Percentiles rank a stretch among this genome's conserved stretches.
phyloP scores from a whole-genome alignment of 495 filamentous ascomycete genomes.

The Parmelia sp. region DNA sequence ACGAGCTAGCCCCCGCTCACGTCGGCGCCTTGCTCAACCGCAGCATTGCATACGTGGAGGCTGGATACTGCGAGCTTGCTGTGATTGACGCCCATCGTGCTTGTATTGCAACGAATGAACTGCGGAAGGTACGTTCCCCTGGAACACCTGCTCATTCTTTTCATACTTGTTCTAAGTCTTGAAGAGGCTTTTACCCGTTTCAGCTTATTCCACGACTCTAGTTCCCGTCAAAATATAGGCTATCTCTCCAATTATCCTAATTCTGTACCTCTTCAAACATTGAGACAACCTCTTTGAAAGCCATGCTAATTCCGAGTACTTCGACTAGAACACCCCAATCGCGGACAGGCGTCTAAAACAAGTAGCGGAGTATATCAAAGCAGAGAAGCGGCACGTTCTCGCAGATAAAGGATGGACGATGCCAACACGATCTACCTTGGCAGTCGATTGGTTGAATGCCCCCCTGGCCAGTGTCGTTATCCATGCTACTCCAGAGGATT shows the following conservation, averaged over 20 bases:
- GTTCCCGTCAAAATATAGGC: neutral
- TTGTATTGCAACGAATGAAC: slow-evolving; percentile 5
- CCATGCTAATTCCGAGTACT: neutral
- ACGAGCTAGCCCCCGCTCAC: slow-evolving; percentile 24
- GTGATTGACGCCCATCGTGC: slow-evolving; percentile 30
- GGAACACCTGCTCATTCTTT: too few relatives aligned
- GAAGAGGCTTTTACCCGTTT: neutral
- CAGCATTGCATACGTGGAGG: slow-evolving; percentile 27
- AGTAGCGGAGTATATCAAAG: slow-evolving; percentile 10
- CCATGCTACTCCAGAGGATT: neutral
- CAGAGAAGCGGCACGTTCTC: slow-evolving; percentile 1
- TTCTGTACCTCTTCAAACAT: neutral
- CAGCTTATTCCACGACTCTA: neutral
- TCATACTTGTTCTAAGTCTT: neutral
- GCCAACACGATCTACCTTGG: neutral
- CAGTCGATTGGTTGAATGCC: neutral
- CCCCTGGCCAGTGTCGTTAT: slow-evolving; percentile 11
- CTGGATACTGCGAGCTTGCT: slow-evolving; percentile 27
- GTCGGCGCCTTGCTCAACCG: slow-evolving; percentile 33
- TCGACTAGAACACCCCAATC: neutral
- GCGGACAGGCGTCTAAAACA: neutral
- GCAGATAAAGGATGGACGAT: neutral
- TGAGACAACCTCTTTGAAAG: neutral
- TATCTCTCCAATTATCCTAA: too few relatives aligned
- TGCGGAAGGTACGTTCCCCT: neutral